These are phyloP conservation scores for Poa pratensis DNA, from an alignment of 176 grass and related monocot genomes.

Conservation along the genomic window DNA sequence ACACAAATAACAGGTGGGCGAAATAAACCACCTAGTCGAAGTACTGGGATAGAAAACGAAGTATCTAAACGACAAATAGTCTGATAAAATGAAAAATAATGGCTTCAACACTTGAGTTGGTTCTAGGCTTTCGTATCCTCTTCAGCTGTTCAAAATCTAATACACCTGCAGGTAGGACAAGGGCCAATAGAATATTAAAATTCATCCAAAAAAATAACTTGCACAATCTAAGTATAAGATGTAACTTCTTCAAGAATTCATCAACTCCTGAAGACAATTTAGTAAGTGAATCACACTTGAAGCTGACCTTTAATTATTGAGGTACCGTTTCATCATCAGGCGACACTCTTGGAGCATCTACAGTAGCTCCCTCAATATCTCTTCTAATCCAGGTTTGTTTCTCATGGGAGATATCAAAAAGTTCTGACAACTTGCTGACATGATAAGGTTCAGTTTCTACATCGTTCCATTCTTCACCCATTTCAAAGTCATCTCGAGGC, in stretches of 20 bases:
- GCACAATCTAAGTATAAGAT: background rate
- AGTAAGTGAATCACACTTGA: background rate
- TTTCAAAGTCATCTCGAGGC: slow-evolving; percentile 35
- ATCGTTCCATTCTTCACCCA: slow-evolving; percentile 34
- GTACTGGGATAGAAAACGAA: background rate
- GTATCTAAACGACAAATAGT: background rate
- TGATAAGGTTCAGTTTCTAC: slow-evolving; percentile 13
- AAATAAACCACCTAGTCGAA: no score
- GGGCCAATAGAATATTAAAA: background rate
- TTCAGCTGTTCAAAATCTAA: background rate
- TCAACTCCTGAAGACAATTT: background rate
- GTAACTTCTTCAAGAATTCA: background rate
- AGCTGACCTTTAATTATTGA: background rate
- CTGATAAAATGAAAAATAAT: background rate
- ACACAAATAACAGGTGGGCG: no score
- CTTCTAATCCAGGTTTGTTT: slow-evolving; percentile 11
- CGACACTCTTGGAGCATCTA: background rate
- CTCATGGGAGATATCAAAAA: background rate
- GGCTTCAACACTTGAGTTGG: background rate
- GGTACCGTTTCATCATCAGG: background rate
- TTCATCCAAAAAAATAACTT: background rate
- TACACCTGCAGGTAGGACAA: background rate
- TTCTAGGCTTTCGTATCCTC: background rate
- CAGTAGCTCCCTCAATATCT: background rate
- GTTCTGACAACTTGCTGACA: background rate